Base-by-base conservation (phyloP, 2,329 filamentous ascomycete genomes). In the Gaeumannomyces tritici region DNA sequence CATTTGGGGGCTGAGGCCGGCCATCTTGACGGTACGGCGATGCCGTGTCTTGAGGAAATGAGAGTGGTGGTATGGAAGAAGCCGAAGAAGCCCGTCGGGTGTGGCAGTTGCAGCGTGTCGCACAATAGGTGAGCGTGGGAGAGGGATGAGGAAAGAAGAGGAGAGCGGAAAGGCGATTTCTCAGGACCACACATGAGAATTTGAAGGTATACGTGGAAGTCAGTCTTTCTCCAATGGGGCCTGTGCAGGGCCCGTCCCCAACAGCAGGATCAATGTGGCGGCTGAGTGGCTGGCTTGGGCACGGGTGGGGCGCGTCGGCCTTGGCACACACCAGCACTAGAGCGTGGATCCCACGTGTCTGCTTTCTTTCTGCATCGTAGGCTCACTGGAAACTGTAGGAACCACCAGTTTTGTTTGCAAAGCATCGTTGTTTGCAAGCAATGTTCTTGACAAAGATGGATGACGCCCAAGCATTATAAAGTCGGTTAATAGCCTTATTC, bases 1-100 rank as follows among this genome's bases (percentile, higher is more conserved):
- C 86, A 88, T 79, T 75, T 88, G 86, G 70, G 86, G 81, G 71
- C 79, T 85, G 70, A 89, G 76, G 64, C 76, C 76, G 70, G 76
- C 84, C 85, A 88, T 88, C 74, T 76, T 85, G 74, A 67, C n/a
- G 33, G 33, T 31, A 24, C n/a, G 59, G 42, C 42, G 7, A n/a
- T 51, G 42, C 42, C 42, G 42, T 18, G 26, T 28, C 24, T 28
- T 12, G 3, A 56, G 26, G 11, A 29, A 27, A 26, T 9, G 11
- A 28, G 28, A 56, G 6, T n/a, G 2, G 6, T n/a, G n/a, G 18
- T 51, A n/a, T 51, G 2, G 5, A 9, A 9, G 18, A n/a, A 2
- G 21, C 42, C 42, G 42, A 11, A 51, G 42, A 51, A 13, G 6
- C 21, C 42, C 42, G 42, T 51, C 21, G 18, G 42, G 6, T 13